Percentiles rank a stretch among this genome's conserved stretches.
Evolutionary conservation across 1,139 yeast genomes (phyloP).

Genomic region (Lodderomyces jiufengensis): DNA sequence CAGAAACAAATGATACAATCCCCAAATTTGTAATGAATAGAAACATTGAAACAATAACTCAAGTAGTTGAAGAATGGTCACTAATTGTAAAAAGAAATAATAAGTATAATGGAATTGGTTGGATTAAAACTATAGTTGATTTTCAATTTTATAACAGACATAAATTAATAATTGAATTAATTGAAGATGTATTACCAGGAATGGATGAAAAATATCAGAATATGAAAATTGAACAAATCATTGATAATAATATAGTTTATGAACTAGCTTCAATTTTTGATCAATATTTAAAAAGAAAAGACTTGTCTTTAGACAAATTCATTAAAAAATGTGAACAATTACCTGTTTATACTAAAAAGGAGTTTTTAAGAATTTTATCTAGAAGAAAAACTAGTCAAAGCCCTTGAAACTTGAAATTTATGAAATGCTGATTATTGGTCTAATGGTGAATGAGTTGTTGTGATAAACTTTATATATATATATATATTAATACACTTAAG

Average conservation of each 20-base stretch:
- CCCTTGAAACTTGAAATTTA: too few species aligned
- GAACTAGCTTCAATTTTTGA: constrained; percentile 14
- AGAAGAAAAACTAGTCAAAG: constrained; percentile 7
- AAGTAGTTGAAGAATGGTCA: constrained; percentile 15
- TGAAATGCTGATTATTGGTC: too few species aligned
- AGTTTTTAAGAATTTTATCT: constrained; percentile 13
- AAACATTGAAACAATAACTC: constrained; percentile 13
- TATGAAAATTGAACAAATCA: constrained; percentile 6
- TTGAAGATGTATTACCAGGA: constrained; percentile 12
- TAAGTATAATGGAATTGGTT: constrained; percentile 12
- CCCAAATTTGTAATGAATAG: constrained; percentile 14
- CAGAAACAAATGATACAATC: constrained; percentile 8
- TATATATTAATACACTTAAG: too few species aligned
- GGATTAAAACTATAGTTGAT: constrained; percentile 14
- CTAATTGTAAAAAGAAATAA: constrained; percentile 10
- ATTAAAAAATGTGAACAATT: constrained; percentile 11
- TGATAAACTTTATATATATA: too few species aligned
- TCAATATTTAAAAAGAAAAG: constrained; percentile 13
- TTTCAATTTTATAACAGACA: constrained; percentile 11
- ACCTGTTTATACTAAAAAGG: constrained; percentile 13
- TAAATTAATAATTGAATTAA: constrained; percentile 12
- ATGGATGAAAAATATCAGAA: constrained; percentile 5
- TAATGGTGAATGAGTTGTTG: too few species aligned
- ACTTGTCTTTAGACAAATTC: constrained; percentile 11
- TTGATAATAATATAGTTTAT: constrained; percentile 7